These are phyloP conservation scores for Buxus sempervirens DNA, from an alignment of 164 flowering plant species.

Conservation along the genomic window DNA sequence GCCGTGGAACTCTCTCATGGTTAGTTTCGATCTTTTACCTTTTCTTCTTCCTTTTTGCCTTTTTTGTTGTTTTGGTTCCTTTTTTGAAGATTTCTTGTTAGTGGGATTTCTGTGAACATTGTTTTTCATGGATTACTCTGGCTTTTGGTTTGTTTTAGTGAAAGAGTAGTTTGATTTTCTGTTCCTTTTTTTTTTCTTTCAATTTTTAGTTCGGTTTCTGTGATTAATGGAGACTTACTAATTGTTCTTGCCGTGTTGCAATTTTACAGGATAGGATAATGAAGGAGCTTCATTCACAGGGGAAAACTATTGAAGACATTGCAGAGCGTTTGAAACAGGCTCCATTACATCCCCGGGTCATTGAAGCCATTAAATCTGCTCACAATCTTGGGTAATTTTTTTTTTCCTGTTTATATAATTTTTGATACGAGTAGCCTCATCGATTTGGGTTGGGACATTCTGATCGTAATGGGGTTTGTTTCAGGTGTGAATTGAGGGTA, in stretches of 20 bases:
- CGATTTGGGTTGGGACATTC: too few relatives aligned
- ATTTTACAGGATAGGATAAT: constrained; percentile 58
- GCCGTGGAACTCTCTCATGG: constrained; percentile 84
- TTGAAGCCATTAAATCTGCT: constrained; percentile 56
- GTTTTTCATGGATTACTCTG: too few relatives aligned
- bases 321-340: constrained; percentile 48
- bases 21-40: constrained; percentile 6
- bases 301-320: constrained; percentile 56
- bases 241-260: constrained; percentile 1
- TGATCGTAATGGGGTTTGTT: not conserved
- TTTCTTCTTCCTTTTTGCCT: not conserved
- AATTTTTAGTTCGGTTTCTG: too few relatives aligned
- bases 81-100: too few relatives aligned
- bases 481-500: constrained; percentile 78
- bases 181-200: too few relatives aligned
- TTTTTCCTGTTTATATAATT: not conserved
- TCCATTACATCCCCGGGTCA: constrained; percentile 45
- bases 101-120: too few relatives aligned
- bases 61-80: too few relatives aligned
- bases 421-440: too few relatives aligned
- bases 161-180: too few relatives aligned
- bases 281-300: constrained; percentile 58
- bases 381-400: constrained; percentile 59
- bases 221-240: not conserved
- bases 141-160: too few relatives aligned